Evolutionary conservation across 805 yeast genomes (phyloP).

Genomic region (Saturnispora zaruensis): DNA sequence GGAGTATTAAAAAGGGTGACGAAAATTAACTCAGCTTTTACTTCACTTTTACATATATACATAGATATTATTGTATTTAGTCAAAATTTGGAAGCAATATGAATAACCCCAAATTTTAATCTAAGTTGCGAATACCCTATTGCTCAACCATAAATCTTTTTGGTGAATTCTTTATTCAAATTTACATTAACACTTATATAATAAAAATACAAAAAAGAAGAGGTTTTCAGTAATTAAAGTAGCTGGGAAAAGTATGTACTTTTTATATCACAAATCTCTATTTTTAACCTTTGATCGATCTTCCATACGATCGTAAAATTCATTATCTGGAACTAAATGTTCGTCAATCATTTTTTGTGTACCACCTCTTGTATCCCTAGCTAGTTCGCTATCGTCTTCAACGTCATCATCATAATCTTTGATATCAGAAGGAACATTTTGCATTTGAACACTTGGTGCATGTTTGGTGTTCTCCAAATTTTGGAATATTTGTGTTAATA

Average conservation of each 20-base stretch:
- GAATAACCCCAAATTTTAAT: too few species aligned
- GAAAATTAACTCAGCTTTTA: neutral
- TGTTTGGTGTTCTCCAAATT: constrained; percentile 85
- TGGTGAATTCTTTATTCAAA: neutral
- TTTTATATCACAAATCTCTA: neutral
- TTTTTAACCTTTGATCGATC: constrained; percentile 28
- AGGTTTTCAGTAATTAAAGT: neutral
- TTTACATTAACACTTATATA: neutral
- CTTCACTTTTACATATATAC: neutral
- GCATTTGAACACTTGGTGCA: constrained; percentile 96
- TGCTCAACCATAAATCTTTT: neutral
- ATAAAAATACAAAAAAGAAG: neutral
- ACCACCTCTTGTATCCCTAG: constrained; percentile 87
- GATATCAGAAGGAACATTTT: constrained; percentile 79
- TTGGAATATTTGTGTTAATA: constrained; percentile 63
- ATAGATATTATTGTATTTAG: neutral
- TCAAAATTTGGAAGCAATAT: neutral
- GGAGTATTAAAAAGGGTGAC: constrained; percentile 19
- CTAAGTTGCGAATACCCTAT: neutral
- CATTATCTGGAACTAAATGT: constrained; percentile 60
- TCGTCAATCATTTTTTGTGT: constrained; percentile 78
- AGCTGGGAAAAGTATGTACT: neutral
- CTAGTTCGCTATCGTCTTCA: constrained; percentile 71
- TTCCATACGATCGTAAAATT: constrained; percentile 64
- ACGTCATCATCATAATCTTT: constrained; percentile 74